Conservation (phyloP, 352 stramenopile species). For the Globisporangium sylvaticum region DNA sequence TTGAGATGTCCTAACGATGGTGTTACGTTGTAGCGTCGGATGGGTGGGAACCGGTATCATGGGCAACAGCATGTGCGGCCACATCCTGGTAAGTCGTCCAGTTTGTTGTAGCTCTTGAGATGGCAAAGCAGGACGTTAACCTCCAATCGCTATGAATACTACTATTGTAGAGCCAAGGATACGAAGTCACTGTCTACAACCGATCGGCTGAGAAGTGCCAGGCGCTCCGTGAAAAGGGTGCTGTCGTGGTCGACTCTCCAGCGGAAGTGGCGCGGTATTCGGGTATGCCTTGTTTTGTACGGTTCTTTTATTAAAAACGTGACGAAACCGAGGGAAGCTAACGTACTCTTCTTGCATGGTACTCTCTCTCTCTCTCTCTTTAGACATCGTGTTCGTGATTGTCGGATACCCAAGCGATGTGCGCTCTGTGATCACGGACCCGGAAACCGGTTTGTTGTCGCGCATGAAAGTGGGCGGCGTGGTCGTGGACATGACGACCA, state of each 20-base stretch:
- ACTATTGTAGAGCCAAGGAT: constrained; percentile 60
- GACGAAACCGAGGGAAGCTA: not conserved
- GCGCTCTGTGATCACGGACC: constrained; percentile 66
- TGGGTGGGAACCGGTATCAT: constrained; percentile 89
- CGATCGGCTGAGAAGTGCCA: constrained; percentile 83
- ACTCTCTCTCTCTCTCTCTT: too few species aligned
- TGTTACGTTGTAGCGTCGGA: constrained; percentile 42
- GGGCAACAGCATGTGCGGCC: constrained; percentile 85
- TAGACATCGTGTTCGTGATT: constrained; percentile 90
- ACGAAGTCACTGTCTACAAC: constrained; percentile 85
- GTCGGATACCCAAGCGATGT: constrained; percentile 87
- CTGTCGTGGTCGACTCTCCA: constrained; percentile 64
- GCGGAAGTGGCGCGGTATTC: constrained; percentile 75
- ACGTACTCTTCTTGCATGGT: not conserved
- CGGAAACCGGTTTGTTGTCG: constrained; percentile 58
- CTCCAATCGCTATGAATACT: not conserved
- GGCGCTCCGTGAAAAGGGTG: constrained; percentile 67
- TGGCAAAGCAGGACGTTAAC: not conserved
- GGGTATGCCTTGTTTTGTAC: constrained; percentile 23
- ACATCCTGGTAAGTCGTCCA: constrained; percentile 65
- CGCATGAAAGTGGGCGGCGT: constrained; percentile 75
- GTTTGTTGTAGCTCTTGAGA: not conserved
- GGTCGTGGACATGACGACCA: constrained; percentile 91
- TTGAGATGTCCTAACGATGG: not conserved
- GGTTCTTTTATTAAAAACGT: not conserved